Evolutionary conservation across 2,329 filamentous ascomycete genomes (phyloP).

Genomic region (Colletotrichum sansevieriae): DNA sequence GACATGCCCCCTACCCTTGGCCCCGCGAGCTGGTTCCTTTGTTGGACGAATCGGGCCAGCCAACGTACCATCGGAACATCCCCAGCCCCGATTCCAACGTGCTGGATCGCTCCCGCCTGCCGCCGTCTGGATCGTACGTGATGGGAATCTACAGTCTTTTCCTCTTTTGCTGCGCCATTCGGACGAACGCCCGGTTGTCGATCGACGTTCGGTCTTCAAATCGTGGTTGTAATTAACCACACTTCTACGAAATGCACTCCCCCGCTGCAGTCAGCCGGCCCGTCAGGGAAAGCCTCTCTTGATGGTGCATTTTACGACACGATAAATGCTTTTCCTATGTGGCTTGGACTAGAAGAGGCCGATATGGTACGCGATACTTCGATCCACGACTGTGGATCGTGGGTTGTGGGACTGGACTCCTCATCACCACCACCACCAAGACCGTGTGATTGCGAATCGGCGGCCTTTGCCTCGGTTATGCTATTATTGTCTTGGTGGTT

Average conservation of each 20-base stretch:
- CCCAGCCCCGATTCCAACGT: constrained; percentile 32
- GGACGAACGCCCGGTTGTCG: constrained; percentile 21
- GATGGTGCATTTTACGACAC: neutral
- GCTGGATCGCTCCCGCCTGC: constrained; percentile 13
- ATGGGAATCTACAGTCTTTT: neutral
- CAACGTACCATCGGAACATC: constrained; percentile 36
- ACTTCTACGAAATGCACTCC: neutral
- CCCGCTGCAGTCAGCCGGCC: neutral
- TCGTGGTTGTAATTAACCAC: neutral
- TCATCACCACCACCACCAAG: neutral
- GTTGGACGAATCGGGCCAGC: constrained; percentile 33
- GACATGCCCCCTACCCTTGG: constrained; percentile 5
- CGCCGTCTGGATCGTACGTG: constrained; percentile 29
- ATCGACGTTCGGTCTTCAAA: constrained; percentile 5
- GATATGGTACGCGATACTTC: neutral
- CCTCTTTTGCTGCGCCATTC: constrained; percentile 19
- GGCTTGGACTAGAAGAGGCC: neutral
- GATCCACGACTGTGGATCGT: constrained; percentile 16
- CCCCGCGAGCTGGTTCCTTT: constrained; percentile 29
- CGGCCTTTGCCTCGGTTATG: neutral
- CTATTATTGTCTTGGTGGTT: neutral
- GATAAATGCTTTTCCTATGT: neutral
- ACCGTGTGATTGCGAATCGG: constrained; percentile 4
- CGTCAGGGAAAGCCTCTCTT: neutral
- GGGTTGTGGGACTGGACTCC: neutral